Base-by-base conservation (phyloP, 352 stramenopile genomes). In the Pythium brachiatum region DNA sequence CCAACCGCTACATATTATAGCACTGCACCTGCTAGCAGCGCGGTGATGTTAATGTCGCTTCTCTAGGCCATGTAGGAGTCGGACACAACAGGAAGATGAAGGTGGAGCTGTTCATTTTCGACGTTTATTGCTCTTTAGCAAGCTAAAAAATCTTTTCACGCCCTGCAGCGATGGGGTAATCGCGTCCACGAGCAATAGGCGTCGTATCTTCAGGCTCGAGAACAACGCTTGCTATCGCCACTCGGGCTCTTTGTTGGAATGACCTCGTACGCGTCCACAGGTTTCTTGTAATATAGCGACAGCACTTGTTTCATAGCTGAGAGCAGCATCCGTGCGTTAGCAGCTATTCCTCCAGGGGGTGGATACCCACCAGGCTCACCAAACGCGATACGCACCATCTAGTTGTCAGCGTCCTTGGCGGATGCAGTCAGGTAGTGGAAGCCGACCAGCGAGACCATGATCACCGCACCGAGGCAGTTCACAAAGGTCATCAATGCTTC, bases 371-470 rank as follows among this genome's bases (percentile, higher is more conserved):
- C 4, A 12, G 18, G 23, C 8, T 32, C 18, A 8, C 1, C 21
- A 32, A 32, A 20, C 44, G 25, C 21, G 9, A 9, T 34, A 20
- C 25, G 44, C 6, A 32, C 21, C 44, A 20, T 38, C 60, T 92
- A 95, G 56, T 91, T 73, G 57, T 94, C 83, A 7, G 85, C 82
- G 53, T 95, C 87, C 62, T 90, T 90, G 26, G 81, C 72, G 16
- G 83, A 88, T 11, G 87, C 83, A 31, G 84, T 93, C 52, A 96
- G 80, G 68, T 94, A 96, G 72, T 96, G 87, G 72, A 94, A 96
- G 26, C 85, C 82, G 38, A 96, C 86, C 23, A 96, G 73, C 31
- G 84, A 93, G 23, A 96, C 72, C 83, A 94, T 96, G 73, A 96
- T 94, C 16, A 90, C 77, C 12, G 87, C 81, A 57, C 87, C 87